Percentiles rank a stretch among this genome's conserved stretches.
Conservation (phyloP, 169 alveolate genomes). For the Cryptosporidium bovis region DNA sequence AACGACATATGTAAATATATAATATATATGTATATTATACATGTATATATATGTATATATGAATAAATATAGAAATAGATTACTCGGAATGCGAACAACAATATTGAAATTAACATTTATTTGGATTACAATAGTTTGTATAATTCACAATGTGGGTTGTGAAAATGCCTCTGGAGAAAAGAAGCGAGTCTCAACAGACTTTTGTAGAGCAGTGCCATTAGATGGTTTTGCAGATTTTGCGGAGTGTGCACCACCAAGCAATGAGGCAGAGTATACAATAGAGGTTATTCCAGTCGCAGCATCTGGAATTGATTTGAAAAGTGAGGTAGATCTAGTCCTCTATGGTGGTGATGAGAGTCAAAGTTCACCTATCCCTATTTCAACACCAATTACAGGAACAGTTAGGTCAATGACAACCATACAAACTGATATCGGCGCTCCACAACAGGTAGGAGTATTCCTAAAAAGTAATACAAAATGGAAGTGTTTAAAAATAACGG, state of each 20-base stretch:
- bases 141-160: constrained; percentile 5
- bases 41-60: too few relatives aligned
- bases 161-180: constrained; percentile 30
- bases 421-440: constrained; percentile 86
- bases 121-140: constrained; percentile 21
- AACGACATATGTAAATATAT: neutral
- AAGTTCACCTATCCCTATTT: constrained; percentile 83
- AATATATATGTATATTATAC: too few relatives aligned
- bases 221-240: constrained; percentile 87
- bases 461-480: constrained; percentile 83
- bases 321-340: constrained; percentile 79
- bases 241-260: constrained; percentile 88
- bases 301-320: constrained; percentile 82
- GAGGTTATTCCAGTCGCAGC: constrained; percentile 84
- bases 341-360: constrained; percentile 83
- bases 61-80: too few relatives aligned
- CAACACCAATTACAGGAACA: constrained; percentile 84
- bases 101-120: constrained; percentile 7
- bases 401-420: constrained; percentile 80
- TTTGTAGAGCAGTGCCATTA: constrained; percentile 89
- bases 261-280: constrained; percentile 85
- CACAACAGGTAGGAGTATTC: constrained; percentile 83
- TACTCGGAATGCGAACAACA: constrained; percentile 15
- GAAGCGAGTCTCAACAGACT: constrained; percentile 76
- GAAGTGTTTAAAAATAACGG: constrained; percentile 88